Percentiles rank a stretch among this genome's conserved stretches.
phyloP scores from a whole-genome alignment of 2,329 filamentous ascomycete genomes.

The Fusarium fujikuroi region DNA sequence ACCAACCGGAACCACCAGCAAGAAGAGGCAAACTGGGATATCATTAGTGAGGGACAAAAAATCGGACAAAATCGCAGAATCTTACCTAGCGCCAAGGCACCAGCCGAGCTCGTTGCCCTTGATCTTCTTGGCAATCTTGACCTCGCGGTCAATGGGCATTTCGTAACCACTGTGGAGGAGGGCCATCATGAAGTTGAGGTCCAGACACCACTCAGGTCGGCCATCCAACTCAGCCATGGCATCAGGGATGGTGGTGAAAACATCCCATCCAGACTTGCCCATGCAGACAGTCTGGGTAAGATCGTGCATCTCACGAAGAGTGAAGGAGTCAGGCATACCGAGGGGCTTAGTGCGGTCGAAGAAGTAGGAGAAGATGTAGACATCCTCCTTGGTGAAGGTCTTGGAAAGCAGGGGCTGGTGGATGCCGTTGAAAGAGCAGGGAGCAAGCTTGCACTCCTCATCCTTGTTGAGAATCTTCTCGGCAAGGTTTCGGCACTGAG shows the following conservation, averaged over 20 bases:
- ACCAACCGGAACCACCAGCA: conserved; percentile 85
- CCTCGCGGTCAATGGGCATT: conserved; percentile 95
- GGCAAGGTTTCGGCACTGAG: conserved; percentile 89
- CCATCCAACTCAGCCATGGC: conserved; percentile 83
- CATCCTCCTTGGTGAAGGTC: conserved; percentile 90
- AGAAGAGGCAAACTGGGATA: conserved; percentile 79
- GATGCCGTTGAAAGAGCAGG: conserved; percentile 98
- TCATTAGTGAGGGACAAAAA: conserved; percentile 26
- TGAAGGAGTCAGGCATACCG: conserved; percentile 99
- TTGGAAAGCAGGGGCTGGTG: conserved; percentile 93
- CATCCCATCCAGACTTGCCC: conserved; percentile 80
- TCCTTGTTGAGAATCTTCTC: conserved; percentile 94
- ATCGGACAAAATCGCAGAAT: not conserved
- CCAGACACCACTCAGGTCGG: conserved; percentile 90
- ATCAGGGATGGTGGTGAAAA: conserved; percentile 79
- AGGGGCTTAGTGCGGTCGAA: conserved; percentile 93
- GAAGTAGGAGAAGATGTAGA: conserved; percentile 98
- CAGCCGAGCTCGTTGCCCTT: conserved; percentile 96
- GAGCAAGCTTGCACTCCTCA: conserved; percentile 79
- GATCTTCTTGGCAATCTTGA: conserved; percentile 99
- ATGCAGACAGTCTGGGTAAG: conserved; percentile 86
- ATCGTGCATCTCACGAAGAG: conserved; percentile 87
- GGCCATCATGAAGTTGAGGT: conserved; percentile 96
- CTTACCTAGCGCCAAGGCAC: conserved; percentile 95
- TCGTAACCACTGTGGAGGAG: conserved; percentile 96